Base-by-base conservation (phyloP, 495 filamentous ascomycete genomes). In the Letharia lupina region DNA sequence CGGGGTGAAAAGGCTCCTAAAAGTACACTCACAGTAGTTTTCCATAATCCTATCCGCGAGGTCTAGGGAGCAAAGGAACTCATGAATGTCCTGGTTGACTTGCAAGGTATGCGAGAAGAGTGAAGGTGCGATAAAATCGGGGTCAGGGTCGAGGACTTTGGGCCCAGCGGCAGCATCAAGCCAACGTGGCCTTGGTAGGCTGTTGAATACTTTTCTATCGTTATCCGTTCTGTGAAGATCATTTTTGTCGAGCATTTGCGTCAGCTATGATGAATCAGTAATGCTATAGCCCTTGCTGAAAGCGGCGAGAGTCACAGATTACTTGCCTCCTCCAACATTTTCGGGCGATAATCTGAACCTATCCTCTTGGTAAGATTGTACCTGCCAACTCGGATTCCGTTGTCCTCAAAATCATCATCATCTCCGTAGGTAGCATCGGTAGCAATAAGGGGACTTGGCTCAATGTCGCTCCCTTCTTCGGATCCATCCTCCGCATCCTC, bases 341-440 rank as follows among this genome's bases (percentile, higher is more conserved):
- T 81, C 20, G 87, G 80, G 33, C 80, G 72, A 23, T 78, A 77
- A 59, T 74, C 72, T 4, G 80, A 79, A 16, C 89, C 89, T 69
- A 91, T 85, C 28, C 88, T 80, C 70, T 91, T 89, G 1, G 84
- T 89, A 45, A 91, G 85, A 62, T 87, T 80, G 81, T 89, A 83
- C 66, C 82, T 86, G 11, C 89, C 88, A 63, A 91, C 77, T 65
- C 81, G 80, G 57, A 91, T 80, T 8, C 89, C 89, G 28, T 91
- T 75, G 71, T 92, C 89, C 63, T 86, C 78, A 20, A 89, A 72
- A 61, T 90, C 86, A 66, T 87, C 79, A 56, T 83, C 81, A 60
- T 88, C 83, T 54, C 87, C 86, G 69, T 90, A 90, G 6, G 83
- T 84, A 52, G 85, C 81, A 73, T 91, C 88, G 12, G 81, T 76